Base-by-base conservation (phyloP, 192 early-diverging fungal species). In the Backusella morwellensis region DNA sequence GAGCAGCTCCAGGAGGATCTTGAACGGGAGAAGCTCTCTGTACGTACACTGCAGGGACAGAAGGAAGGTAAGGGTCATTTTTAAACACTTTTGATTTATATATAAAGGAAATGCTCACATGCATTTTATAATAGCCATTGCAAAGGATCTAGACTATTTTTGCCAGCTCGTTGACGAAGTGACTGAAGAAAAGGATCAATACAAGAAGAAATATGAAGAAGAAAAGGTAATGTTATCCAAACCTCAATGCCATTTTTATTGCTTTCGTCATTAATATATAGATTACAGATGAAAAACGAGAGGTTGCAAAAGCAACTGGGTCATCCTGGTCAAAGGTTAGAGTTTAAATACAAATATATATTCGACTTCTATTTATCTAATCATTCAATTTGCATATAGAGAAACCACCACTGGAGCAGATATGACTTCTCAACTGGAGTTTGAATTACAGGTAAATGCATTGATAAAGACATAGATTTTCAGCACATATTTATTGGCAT, bases 131-230 rank as follows among this genome's bases (percentile, higher is more conserved):
- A 50, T 42, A 82, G 80, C 80, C 6, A 82, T 82, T 56, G 36
- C 73, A 2, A 78, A 75, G 29, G 80, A 82, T 72, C 40, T 82
- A 7, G 80, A 82, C 21, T 82, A 78, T 52, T 78, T 82, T 12
- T 78, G 77, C 41, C 40, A 66, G 63, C 70, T 69, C 32, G 80
- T 78, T 1, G 80, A 82, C 40, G 80, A 82, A 15, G 44, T 82
- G 7, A 73, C 42, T 3, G 63, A 47, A 26, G 80, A 78, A 35
- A 82, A 78, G 21, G 80, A 78, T 6, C 19, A 40, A 32, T 66
- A 75, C 6, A 47, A 44, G 8, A 68, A 72, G 54, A 59, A 76
- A 52, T 78, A 67, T 41, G 77, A 82, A 35, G 41, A 77, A 44
- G 77, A 82, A 82, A 82, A 78, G 73, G 74, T 75, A 75, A 50